Conservation (phyloP, 139 green algal species). For the Tetraselmis striata region DNA sequence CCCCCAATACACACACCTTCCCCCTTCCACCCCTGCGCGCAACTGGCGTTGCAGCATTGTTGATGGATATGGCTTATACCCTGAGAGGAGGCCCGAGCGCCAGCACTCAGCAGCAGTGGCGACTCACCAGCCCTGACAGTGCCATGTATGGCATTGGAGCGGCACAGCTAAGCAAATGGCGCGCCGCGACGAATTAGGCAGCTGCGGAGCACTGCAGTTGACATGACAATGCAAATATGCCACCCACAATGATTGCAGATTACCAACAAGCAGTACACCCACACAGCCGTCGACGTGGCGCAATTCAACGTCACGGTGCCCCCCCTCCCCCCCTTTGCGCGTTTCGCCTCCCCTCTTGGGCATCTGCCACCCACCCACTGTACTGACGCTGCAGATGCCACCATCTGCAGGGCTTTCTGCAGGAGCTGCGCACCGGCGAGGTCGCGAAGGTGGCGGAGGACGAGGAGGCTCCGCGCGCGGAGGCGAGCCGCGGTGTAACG, state of each 20-base stretch:
- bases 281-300: conserved; percentile 57
- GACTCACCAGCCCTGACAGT: too few species aligned
- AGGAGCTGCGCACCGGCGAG: conserved; percentile 31
- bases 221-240: too few species aligned
- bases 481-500: not conserved
- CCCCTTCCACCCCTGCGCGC: too few species aligned
- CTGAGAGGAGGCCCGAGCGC: not conserved
- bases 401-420: conserved; percentile 6
- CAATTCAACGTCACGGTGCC: conserved; percentile 64
- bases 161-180: too few species aligned
- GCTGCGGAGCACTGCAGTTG: too few species aligned
- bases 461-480: not conserved
- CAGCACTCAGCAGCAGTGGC: not conserved
- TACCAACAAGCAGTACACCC: conserved; percentile 56
- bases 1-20: too few species aligned
- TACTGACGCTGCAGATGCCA: not conserved
- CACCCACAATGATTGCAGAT: conserved; percentile 38
- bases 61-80: not conserved
- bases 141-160: too few species aligned
- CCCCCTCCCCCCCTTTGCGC: too few species aligned
- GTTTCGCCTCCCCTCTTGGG: too few species aligned
- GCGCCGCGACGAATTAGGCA: too few species aligned
- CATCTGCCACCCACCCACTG: not conserved
- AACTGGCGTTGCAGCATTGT: too few species aligned
- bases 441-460: not conserved